Conservation (phyloP, 495 filamentous ascomycete genomes). For the Amphirosellinia nigrospora region DNA sequence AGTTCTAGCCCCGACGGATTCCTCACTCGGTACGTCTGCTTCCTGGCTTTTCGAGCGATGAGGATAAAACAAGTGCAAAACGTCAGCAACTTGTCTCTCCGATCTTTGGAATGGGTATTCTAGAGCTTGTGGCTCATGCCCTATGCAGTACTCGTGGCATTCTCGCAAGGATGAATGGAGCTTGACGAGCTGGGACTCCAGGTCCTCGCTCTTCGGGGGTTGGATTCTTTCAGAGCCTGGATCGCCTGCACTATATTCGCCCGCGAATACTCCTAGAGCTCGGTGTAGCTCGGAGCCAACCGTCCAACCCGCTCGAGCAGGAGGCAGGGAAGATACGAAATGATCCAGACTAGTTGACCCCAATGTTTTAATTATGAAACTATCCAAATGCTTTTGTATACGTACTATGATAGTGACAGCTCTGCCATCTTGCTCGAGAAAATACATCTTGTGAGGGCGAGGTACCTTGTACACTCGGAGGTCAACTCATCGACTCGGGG, state of each 20-base stretch:
- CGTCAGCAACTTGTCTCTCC: conserved; percentile 20
- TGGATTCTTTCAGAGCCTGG: conserved; percentile 48
- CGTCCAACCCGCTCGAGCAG: neutral
- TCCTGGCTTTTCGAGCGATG: neutral
- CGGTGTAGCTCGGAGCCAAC: conserved; percentile 25
- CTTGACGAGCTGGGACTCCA: conserved; percentile 6
- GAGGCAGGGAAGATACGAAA: neutral
- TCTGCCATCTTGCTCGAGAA: conserved; percentile 20
- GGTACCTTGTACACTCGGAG: conserved; percentile 1
- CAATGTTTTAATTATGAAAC: neutral
- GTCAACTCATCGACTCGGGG: conserved; percentile 9
- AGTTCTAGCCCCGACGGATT: neutral
- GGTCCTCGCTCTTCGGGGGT: conserved; percentile 22
- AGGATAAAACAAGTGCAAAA: conserved; percentile 2
- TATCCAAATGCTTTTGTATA: neutral
- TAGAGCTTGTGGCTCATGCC: neutral
- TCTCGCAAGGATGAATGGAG: conserved; percentile 21
- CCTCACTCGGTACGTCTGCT: neutral
- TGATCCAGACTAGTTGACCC: conserved; percentile 6
- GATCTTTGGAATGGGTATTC: conserved; percentile 19
- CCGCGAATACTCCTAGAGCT: conserved; percentile 41
- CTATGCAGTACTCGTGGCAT: conserved; percentile 25
- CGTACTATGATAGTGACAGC: conserved; percentile 16
- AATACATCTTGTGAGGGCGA: conserved; percentile 21
- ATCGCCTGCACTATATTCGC: conserved; percentile 52